Evolutionary conservation across 257 asterid species (phyloP), one percentile per base, ranked within the genome.

Genomic region (Scutellaria baicalensis): DNA sequence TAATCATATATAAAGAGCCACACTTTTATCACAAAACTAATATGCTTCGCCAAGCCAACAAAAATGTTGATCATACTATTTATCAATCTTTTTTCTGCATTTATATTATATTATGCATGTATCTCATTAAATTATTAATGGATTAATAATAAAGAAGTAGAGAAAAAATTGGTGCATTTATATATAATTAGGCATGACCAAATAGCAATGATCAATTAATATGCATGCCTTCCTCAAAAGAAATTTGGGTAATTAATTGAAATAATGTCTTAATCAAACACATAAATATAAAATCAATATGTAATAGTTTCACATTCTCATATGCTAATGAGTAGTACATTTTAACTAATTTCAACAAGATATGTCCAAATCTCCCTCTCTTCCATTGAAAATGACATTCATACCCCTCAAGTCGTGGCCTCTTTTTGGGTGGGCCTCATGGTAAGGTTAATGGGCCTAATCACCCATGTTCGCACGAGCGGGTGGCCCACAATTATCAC

Each of bases 391-490:
- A 55, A 62, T 52, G 75, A 57, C 76, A 40, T 8, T 48, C 33
- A 55, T 64, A 38, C 65, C 78, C 66, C 68, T 49, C 33, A 66
- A 45, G 59, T 14, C 64, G 9, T 70, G 64, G 67, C 14, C 38
- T n/a, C 18, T 57, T 56, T 68, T 16, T 6, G 49, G 49, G 69
- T 72, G 74, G 85, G 85, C 74, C 79, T 43, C 16, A 17, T 9
- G 40, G 49, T 31, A 71, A 72, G 54, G 81, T 39, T 48, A 59
- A 78, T 84, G 91, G 96, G 84, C 91, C 85, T 81, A 17, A 50
- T 67, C 77, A 73, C 82, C 74, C 91, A 81, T 86, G 91, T 66
- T 81, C 80, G 88, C 96, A 89, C 93, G 91, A 84, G 93, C 87
- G 88, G 91, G 74, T 80, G 96, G 56, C 91, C 96, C 85, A 82